Conservation (phyloP, 495 filamentous ascomycete genomes). For the Astrocystis sublimbata region DNA sequence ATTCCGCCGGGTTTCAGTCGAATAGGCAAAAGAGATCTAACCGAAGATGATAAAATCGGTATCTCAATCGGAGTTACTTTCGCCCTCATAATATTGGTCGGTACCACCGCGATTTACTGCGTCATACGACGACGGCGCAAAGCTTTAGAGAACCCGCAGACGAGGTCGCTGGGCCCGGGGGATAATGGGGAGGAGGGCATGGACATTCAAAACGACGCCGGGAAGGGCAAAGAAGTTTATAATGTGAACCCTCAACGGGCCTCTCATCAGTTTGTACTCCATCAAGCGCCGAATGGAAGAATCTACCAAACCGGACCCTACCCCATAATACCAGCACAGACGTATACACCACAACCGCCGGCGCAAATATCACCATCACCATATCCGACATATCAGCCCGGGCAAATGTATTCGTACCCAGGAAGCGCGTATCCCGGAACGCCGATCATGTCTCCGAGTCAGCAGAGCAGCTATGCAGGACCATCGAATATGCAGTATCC, state of each 20-base stretch:
- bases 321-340: slow-evolving; percentile 5
- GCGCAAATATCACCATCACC: not conserved
- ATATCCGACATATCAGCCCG: not conserved
- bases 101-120: slow-evolving; percentile 21
- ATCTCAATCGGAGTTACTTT: slow-evolving; percentile 29
- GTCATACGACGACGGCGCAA: slow-evolving; percentile 19
- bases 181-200: not conserved
- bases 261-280: not conserved
- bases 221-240: not conserved
- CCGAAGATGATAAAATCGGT: slow-evolving; percentile 26
- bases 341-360: slow-evolving; percentile 7
- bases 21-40: slow-evolving; percentile 8
- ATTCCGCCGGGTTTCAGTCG: slow-evolving; percentile 4
- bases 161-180: not conserved
- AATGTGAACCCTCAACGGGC: slow-evolving; percentile 1
- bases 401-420: not conserved
- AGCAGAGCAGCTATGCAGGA: slow-evolving; percentile 15
- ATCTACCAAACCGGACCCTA: slow-evolving; percentile 7
- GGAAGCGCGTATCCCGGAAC: not conserved
- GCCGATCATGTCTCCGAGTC: not conserved
- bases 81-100: slow-evolving; percentile 24
- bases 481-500: slow-evolving; percentile 18
- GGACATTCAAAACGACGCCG: slow-evolving; percentile 12
- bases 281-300: not conserved
- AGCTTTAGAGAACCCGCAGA: not conserved